These are phyloP conservation scores for Sordariomycetes sp. DNA, from an alignment of 2,329 filamentous ascomycete genomes.

Conservation along the genomic window DNA sequence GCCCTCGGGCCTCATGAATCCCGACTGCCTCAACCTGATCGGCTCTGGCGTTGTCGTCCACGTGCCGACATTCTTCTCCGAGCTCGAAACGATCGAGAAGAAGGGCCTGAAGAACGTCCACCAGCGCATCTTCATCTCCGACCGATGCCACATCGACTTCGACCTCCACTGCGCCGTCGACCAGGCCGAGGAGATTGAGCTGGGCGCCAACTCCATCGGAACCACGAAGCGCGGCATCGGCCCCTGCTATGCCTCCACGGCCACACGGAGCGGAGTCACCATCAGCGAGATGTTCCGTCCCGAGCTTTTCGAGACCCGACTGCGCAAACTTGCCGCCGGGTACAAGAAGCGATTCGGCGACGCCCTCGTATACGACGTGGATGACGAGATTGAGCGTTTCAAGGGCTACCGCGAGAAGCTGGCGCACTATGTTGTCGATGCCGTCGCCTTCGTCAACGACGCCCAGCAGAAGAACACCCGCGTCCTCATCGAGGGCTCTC, in stretches of 20 bases:
- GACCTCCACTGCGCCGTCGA: conserved; percentile 58
- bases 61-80: conserved; percentile 25
- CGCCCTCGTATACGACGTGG: conserved; percentile 53
- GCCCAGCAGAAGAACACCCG: conserved; percentile 48
- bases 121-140: conserved; percentile 49
- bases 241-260: conserved; percentile 13
- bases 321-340: conserved; percentile 49
- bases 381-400: conserved; percentile 57
- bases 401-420: conserved; percentile 47
- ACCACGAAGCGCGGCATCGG: conserved; percentile 22
- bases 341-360: conserved; percentile 61
- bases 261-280: conserved; percentile 51
- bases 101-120: conserved; percentile 25
- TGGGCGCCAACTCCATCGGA: conserved; percentile 25
- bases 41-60: conserved; percentile 61
- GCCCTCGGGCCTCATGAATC: conserved; percentile 62
- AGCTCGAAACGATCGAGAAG: conserved; percentile 26
- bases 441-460: conserved; percentile 50
- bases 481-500: conserved; percentile 58
- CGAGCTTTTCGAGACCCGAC: conserved; percentile 53
- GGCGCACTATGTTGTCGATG: conserved; percentile 53
- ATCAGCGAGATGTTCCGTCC: conserved; percentile 59
- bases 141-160: conserved; percentile 53
- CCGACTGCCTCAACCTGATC: conserved; percentile 61
- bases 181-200: conserved; percentile 51